Evolutionary conservation across 495 filamentous ascomycete species (phyloP), one percentile per base, ranked within the genome.

Genomic region (Lepidopterella palustris): DNA sequence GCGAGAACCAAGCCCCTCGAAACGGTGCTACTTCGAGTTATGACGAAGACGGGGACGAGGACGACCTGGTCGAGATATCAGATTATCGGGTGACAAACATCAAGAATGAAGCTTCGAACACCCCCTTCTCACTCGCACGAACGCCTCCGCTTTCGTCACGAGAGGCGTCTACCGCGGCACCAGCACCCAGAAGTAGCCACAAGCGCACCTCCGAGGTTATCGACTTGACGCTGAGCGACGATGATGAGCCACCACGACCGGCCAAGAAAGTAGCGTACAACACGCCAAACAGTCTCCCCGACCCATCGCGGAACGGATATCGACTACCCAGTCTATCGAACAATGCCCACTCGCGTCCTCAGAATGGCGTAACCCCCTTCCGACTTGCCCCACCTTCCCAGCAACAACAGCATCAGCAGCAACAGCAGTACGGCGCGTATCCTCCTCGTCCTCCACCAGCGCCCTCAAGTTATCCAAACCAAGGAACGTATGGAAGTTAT

Each of bases 201-300:
- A 69, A 69, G 49, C 64, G 67, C 29, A 59, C 32, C 1, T 61
- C 67, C 8, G 64, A 67, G 29, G 67, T 69, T 11, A 69, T 69
- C n/a, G 67, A 69, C 39, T 49, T 69, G 42, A 69, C 67, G 2
- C 25, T 69, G 24, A 55, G 47, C 29, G 61, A 64, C 27, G 66
- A 69, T 29, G 67, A 69, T 27, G 65, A 58, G 54, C 58, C 61
- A 9, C 13, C 42, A 31, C 62, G 64, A 57, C 64, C 64, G 9
- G 40, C 64, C 9, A 67, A 67, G 54, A 67, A 67, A 60, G 64
- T 67, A 67, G 60, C 64, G 64, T 67, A 67, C 58, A 53, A 42
- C 27, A 67, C 64, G 45, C 64, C 64, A 39, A 67, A 24, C 54
- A 63, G 53, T 57, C 47, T 63, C 35, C 60, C 64, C 9, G 60